These are phyloP conservation scores for Trifolium fragiferum DNA, from an alignment of 306 rosid genomes.

Conservation along the genomic window DNA sequence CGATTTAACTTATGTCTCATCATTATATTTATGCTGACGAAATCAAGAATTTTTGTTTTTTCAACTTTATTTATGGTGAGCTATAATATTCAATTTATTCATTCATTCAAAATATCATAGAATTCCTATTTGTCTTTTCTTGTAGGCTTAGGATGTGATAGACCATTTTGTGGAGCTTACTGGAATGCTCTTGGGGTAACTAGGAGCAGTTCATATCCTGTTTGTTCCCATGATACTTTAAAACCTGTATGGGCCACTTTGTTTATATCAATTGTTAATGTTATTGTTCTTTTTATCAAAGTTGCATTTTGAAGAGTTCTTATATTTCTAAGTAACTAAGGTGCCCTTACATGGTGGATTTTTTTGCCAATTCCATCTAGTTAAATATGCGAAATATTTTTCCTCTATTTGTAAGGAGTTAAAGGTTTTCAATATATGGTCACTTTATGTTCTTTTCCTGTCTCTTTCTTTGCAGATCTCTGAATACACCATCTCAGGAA, in stretches of 20 bases:
- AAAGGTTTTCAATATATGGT: conserved; percentile 23
- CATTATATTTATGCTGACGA: conserved; percentile 19
- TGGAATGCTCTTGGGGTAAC: conserved; percentile 67
- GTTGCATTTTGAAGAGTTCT: conserved; percentile 6
- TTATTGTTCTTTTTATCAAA: background rate
- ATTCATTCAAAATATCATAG: conserved; percentile 19
- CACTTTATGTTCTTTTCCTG: background rate
- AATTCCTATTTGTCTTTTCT: conserved; percentile 28
- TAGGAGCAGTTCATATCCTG: conserved; percentile 52
- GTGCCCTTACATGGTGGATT: conserved; percentile 23
- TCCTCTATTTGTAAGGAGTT: conserved; percentile 7
- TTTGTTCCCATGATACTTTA: conserved; percentile 69
- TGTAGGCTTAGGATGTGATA: conserved; percentile 86
- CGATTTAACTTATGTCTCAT: conserved; percentile 28
- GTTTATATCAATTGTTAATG: conserved; percentile 7
- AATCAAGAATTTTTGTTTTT: conserved; percentile 22
- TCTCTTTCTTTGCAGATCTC: conserved; percentile 63
- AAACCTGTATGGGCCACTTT: conserved; percentile 62
- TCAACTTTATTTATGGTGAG: conserved; percentile 32
- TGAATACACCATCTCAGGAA: conserved; percentile 58
- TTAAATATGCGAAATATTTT: conserved; percentile 13
- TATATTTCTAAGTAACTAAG: conserved; percentile 20
- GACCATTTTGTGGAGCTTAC: conserved; percentile 89
- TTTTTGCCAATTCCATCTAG: conserved; percentile 35
- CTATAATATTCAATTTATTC: conserved; percentile 12